Conservation (phyloP, 441 rosid genomes). For the Populus hybrid region DNA sequence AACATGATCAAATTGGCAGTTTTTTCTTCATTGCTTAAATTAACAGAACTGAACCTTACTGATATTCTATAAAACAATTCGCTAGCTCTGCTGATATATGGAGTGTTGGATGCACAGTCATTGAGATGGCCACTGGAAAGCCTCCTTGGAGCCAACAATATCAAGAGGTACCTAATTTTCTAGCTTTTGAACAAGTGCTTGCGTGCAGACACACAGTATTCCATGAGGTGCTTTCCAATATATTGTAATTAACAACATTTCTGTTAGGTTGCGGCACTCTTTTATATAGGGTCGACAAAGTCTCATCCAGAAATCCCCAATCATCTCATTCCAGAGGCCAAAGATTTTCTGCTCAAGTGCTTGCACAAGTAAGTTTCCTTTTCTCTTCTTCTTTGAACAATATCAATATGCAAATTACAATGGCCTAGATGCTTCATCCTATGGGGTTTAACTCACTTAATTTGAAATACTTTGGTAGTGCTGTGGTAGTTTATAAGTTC, state of each 20-base stretch:
- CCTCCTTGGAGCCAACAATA: conserved; percentile 99
- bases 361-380: conserved; percentile 49
- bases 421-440: neutral
- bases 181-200: neutral
- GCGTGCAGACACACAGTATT: neutral
- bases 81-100: too few relatives aligned
- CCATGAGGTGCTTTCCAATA: neutral
- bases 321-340: conserved; percentile 63
- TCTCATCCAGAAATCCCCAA: conserved; percentile 98
- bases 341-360: conserved; percentile 83
- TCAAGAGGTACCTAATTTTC: conserved; percentile 58
- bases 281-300: conserved; percentile 81
- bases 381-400: conserved; percentile 3
- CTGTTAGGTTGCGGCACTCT: conserved; percentile 86
- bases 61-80: conserved; percentile 20
- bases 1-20: neutral
- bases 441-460: neutral
- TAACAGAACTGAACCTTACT: conserved; percentile 12
- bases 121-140: conserved; percentile 98
- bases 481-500: neutral
- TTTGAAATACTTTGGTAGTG: neutral
- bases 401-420: neutral
- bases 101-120: conserved; percentile 97
- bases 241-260: conserved; percentile 15
- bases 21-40: conserved; percentile 9